A percentile compares a stretch with the other conserved stretches of the same genome.
Evolutionary conservation across 1,139 yeast genomes (phyloP).

Genomic region (Magnusiomyces paraingens): DNA sequence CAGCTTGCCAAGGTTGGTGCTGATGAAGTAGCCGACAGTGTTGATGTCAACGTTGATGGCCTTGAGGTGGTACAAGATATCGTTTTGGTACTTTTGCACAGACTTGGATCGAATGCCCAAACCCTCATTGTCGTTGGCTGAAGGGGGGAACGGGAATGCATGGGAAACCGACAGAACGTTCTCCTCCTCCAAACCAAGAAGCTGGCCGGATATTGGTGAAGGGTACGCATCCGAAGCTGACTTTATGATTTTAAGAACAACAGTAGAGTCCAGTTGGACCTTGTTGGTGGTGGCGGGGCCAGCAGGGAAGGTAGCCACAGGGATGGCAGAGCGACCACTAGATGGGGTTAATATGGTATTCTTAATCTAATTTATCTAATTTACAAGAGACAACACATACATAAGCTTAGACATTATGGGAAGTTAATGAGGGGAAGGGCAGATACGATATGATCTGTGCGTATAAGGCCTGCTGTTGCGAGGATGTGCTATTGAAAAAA

Average conservation of each 20-base stretch:
- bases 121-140: constrained; percentile 37
- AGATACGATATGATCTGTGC: too few relatives aligned
- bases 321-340: constrained; percentile 1
- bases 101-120: constrained; percentile 42
- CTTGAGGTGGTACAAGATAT: constrained; percentile 55
- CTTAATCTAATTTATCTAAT: not conserved
- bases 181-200: constrained; percentile 62
- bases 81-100: constrained; percentile 65
- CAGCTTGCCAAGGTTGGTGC: constrained; percentile 57
- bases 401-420: constrained; percentile 1
- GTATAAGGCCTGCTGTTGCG: too few relatives aligned
- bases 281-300: constrained; percentile 22
- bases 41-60: constrained; percentile 64
- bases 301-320: constrained; percentile 16
- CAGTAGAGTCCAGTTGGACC: constrained; percentile 37
- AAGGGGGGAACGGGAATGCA: constrained; percentile 55
- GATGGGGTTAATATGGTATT: not conserved
- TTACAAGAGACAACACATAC: not conserved
- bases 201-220: constrained; percentile 63
- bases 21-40: constrained; percentile 78
- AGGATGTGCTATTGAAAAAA: not conserved
- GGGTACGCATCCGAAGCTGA: constrained; percentile 69
- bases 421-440: too few relatives aligned
- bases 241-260: constrained; percentile 62
- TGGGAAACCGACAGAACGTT: constrained; percentile 50